Evolutionary conservation across 768 basidiomycete genomes (phyloP), one percentile per base, ranked within the genome.

Genomic region (Lentinula edodes): DNA sequence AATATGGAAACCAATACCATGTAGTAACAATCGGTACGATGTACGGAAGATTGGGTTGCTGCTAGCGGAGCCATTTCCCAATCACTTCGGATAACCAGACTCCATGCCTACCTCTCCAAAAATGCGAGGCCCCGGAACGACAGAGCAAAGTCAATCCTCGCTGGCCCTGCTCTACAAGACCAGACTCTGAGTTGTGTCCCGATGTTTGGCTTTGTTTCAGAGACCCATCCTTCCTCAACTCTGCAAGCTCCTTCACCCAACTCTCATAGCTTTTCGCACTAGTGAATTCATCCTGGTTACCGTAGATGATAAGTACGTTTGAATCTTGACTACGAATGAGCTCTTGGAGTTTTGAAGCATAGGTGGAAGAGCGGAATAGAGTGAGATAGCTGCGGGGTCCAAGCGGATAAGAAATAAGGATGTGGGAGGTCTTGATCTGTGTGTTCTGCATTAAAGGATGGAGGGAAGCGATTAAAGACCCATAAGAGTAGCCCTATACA

Each of bases 401-500:
- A 5, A 93, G 74, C 0, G 91, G 91, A 68, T 93, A 93, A 3
- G 91, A 92, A 20, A 93, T 72, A 43, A 93, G 69, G 50, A 91
- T 74, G 69, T 91, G 88, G 12, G 81, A 81, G 0, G 83, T 86
- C 67, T 75, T 78, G 50, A 87, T 68, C n/a, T 74, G 73, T 16
- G 76, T 66, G 46, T 23, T 23, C 0, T 77, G 73, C 2, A 87
- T 72, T 2, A 83, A 67, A 0, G 89, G 86, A 61, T 85, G 84
- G 62, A 89, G 73, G 7, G 89, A 89, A 10, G 83, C 82, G 41
- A 90, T 85, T 36, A 94, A 76, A 2, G 89, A 84, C 1, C 91
- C 91, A 78, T 92, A 78, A 9, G 91, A 93, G 72, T 94, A 94
- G 5, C 90, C 90, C 89, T 91, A 55, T 32, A 35, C n/a, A n/a